A percentile compares a stretch with the other conserved stretches of the same genome.
These are phyloP conservation scores for Suillus spraguei DNA, from an alignment of 768 basidiomycete species.

Conservation along the genomic window DNA sequence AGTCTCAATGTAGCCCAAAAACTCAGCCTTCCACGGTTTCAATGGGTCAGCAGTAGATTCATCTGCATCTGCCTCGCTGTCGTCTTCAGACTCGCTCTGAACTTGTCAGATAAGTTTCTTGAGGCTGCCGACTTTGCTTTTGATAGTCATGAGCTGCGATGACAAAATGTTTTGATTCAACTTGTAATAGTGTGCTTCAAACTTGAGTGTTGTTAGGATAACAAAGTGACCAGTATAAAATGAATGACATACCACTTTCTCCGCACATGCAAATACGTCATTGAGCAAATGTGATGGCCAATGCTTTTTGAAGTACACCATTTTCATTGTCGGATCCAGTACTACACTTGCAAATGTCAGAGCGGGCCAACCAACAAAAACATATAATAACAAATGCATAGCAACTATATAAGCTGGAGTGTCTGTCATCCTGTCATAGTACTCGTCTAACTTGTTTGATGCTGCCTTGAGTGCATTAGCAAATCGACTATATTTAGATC, in stretches of 20 bases:
- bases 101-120: slow-evolving; percentile 5
- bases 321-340: slow-evolving; percentile 20
- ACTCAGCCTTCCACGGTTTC: neutral
- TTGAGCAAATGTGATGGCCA: slow-evolving; percentile 24
- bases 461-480: too few species aligned
- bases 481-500: too few species aligned
- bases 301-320: slow-evolving; percentile 27
- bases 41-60: neutral
- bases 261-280: slow-evolving; percentile 15
- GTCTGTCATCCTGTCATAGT: too few species aligned
- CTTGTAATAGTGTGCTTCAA: slow-evolving; percentile 7
- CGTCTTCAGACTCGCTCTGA: slow-evolving; percentile 15
- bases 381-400: too few species aligned
- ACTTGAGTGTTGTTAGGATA: neutral
- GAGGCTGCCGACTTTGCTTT: slow-evolving; percentile 7
- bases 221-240: too few species aligned
- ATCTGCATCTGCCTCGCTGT: slow-evolving; percentile 1
- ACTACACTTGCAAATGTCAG: too few species aligned
- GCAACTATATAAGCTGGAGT: too few species aligned
- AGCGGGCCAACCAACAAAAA: too few species aligned
- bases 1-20: neutral
- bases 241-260: slow-evolving; percentile 15
- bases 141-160: slow-evolving; percentile 1
- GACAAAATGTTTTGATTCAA: slow-evolving; percentile 13
- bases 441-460: too few species aligned